phyloP scores from a whole-genome alignment of 208 protist species.

The Wallacemonas collosoma region DNA sequence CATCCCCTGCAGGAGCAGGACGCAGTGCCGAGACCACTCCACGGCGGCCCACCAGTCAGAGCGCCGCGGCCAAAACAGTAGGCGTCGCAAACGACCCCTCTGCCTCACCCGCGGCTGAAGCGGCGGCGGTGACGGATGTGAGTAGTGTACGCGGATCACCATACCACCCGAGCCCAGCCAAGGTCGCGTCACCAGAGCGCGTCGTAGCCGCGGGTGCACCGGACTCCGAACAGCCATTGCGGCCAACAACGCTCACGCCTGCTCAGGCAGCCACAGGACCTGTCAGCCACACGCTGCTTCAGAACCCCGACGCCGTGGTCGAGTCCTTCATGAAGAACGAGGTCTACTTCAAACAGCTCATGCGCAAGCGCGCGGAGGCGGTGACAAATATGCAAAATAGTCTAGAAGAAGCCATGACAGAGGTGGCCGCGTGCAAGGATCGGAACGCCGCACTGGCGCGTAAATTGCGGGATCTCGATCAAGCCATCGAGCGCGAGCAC shows the following conservation, averaged over 20 bases:
- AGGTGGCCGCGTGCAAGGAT: conserved; percentile 70
- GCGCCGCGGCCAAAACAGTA: background rate
- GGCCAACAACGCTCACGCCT: conserved; percentile 18
- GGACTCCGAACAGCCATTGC: background rate
- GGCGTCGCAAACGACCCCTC: background rate
- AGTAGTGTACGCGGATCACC: background rate
- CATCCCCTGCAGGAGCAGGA: background rate
- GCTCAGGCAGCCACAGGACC: conserved; percentile 27
- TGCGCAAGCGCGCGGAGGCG: conserved; percentile 62
- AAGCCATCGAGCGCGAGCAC: conserved; percentile 66
- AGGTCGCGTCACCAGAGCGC: background rate
- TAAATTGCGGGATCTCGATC: conserved; percentile 71
- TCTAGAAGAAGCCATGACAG: conserved; percentile 63
- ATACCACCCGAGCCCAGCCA: conserved; percentile 3
- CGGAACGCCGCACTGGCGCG: conserved; percentile 50
- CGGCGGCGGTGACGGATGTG: background rate
- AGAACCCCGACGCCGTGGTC: conserved; percentile 60
- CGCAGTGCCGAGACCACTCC: background rate
- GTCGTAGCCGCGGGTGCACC: background rate
- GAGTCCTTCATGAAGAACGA: conserved; percentile 87
- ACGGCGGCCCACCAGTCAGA: background rate
- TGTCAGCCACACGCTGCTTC: conserved; percentile 35
- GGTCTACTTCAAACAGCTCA: conserved; percentile 82
- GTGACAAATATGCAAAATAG: conserved; percentile 57
- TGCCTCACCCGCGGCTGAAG: background rate